Evolutionary conservation across 306 rosid genomes (phyloP), one percentile per base, ranked within the genome.

Genomic region (Boehmeria nivea): DNA sequence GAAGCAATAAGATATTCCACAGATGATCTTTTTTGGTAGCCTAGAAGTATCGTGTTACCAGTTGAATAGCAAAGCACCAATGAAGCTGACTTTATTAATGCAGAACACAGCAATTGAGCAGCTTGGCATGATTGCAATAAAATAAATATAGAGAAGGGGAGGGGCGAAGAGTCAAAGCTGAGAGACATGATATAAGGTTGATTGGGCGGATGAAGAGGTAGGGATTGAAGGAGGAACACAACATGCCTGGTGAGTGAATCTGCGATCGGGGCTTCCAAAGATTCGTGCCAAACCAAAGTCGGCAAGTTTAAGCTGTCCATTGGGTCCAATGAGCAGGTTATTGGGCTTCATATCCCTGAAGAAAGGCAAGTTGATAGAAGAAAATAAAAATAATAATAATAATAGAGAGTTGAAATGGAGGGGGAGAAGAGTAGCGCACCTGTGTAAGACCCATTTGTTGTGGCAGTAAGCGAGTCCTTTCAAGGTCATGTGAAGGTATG

Each of bases 301-400:
- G 4, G 96, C 98, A 76, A 91, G 94, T 76, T 91, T 91, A 57
- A 91, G 87, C 71, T 87, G 87, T 67, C 98, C 98, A 52, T 87
- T 81, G 47, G 87, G 25, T 72, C 99, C 99, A 70, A 91, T 91
- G 80, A 91, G 73, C 75, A 91, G 77, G 76, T 91, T 91, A 72
- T 91, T 91, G 51, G 99, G 99, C 74, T 91, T 87, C 99, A 91
- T 84, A 59, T 91, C 99, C 89, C 99, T 91, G 93, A 45, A 62
- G n/a, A 71, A 65, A 52, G 57, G 51, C 68, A 45, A 57, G 27
- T 19, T 64, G 57, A 33, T 69, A 47, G 59, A 38, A 38, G 18
- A 8, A 67, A 51, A 77, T 71, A 56, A 54, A 64, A 38, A 55
- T 48, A 46, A 69, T 28, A 43, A 34, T 34, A 45, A 61, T 28